Evolutionary conservation across 768 basidiomycete species (phyloP), one percentile per base, ranked within the genome.

Genomic region (Leccinum broughii): DNA sequence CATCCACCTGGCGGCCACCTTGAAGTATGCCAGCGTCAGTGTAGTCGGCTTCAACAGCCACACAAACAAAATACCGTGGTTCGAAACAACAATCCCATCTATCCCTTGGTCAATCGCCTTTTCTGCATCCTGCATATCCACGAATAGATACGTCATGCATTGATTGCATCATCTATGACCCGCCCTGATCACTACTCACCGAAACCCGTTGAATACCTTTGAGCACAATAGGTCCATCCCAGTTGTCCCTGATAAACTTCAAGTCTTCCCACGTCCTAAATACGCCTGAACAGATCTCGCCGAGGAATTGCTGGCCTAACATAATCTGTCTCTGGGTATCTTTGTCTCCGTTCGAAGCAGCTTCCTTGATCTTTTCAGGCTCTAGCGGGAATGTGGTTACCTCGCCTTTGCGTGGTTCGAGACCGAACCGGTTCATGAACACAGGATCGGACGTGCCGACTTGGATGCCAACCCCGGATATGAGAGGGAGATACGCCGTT

Each of bases 1-100:
- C 92, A 68, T 95, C 94, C 2, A 90, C 76, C 70, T 91, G 89
- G 20, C 90, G 81, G 5, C 88, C 90, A 52, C 89, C 89, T 90
- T 53, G 1, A 52, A 20, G 30, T 4, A 8, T 22, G 41, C 8
- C 32, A 32, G 10, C 17, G 4, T 64, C 41, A 57, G 49, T 11
- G 26, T 13, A 28, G 5, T 3, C 13, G 6, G 2, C 4, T 26
- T 3, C 8, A 3, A 34, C 11, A 55, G 7, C 30, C 5, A 20
- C n/a, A 14, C 15, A 35, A 14, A 24, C 24, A 49, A 24, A 39
- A 8, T 13, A 72, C 72, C 72, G 17, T 80, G 80, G 49, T 81
- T 83, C 8, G 78, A 79, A 30, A 81, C 81, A 15, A 83, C 64
- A 51, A 83, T 80, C 1, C 82, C 81, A 17, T 81, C 74, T 10